Percentiles rank a stretch among this genome's conserved stretches.
phyloP scores from a whole-genome alignment of 2,329 filamentous ascomycete genomes.

The Pseudocercospora cruenta region DNA sequence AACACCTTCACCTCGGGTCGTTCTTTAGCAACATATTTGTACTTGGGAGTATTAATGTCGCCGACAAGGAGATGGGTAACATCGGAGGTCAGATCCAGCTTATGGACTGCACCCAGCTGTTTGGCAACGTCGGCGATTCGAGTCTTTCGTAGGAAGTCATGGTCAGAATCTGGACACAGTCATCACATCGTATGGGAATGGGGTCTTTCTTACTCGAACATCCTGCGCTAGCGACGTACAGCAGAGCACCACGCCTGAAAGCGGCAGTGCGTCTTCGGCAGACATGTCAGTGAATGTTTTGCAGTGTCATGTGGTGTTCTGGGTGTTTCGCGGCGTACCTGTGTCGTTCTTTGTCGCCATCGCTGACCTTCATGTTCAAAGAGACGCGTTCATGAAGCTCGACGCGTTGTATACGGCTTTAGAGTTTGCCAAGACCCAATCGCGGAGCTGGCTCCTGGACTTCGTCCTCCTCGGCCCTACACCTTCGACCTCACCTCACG shows the following conservation, averaged over 20 bases:
- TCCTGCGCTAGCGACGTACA: conserved; percentile 40
- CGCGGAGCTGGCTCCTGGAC: not conserved
- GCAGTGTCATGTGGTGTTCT: conserved; percentile 8
- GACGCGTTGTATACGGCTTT: not conserved
- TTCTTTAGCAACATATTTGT: conserved; percentile 90
- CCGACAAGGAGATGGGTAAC: conserved; percentile 94
- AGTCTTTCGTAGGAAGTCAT: conserved; percentile 26
- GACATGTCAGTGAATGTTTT: conserved; percentile 12
- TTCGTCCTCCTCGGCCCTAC: too few species aligned
- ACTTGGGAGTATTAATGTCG: conserved; percentile 87
- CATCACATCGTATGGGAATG: not conserved
- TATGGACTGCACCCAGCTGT: conserved; percentile 85
- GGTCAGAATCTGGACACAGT: conserved; percentile 11
- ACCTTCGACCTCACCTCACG: too few species aligned
- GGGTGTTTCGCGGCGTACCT: conserved; percentile 11
- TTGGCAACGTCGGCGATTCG: conserved; percentile 60
- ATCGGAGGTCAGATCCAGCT: conserved; percentile 90
- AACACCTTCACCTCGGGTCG: conserved; percentile 84
- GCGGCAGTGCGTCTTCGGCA: conserved; percentile 27
- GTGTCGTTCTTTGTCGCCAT: conserved; percentile 24
- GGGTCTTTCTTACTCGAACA: conserved; percentile 36
- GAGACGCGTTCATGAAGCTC: conserved; percentile 10
- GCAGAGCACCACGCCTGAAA: conserved; percentile 37
- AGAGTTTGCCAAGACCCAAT: not conserved
- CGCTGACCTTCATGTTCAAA: conserved; percentile 13